Conservation (phyloP, 2,329 filamentous ascomycete species). For the Xylariaceae sp. region DNA sequence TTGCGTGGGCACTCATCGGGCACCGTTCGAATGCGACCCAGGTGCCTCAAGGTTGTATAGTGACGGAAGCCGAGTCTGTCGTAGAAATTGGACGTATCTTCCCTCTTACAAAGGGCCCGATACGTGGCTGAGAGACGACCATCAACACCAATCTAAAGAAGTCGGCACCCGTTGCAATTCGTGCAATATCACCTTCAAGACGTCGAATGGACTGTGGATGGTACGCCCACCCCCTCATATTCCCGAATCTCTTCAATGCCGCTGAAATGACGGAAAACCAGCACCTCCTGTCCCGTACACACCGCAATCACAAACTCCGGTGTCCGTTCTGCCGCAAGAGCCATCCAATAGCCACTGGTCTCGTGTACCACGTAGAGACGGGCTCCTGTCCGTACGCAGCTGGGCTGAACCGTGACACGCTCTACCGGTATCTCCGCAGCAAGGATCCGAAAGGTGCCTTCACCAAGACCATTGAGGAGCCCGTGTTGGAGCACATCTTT, state of each 20-base stretch:
- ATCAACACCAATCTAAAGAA: slow-evolving; percentile 27
- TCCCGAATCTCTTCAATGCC: background rate
- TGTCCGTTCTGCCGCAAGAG: slow-evolving; percentile 52
- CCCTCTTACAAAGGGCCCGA: slow-evolving; percentile 13
- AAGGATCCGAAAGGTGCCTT: slow-evolving; percentile 46
- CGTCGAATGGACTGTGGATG: slow-evolving; percentile 31
- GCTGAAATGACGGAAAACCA: slow-evolving; percentile 26
- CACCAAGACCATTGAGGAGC: slow-evolving; percentile 34
- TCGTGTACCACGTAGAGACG: slow-evolving; percentile 52
- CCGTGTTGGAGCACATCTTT: slow-evolving; percentile 4
- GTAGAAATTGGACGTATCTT: too few species aligned
- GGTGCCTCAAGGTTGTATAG: slow-evolving; percentile 6
- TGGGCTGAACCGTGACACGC: slow-evolving; percentile 35
- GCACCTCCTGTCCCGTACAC: slow-evolving; percentile 51
- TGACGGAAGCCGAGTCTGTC: too few species aligned
- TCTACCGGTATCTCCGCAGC: slow-evolving; percentile 42
- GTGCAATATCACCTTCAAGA: slow-evolving; percentile 33
- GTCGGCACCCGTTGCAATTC: slow-evolving; percentile 32
- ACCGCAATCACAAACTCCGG: slow-evolving; percentile 39
- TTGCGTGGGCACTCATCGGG: slow-evolving; percentile 11
- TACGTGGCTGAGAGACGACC: slow-evolving; percentile 16
- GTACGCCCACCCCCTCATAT: slow-evolving; percentile 20
- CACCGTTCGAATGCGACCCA: slow-evolving; percentile 20
- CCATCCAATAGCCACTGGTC: slow-evolving; percentile 48
- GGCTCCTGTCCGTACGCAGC: slow-evolving; percentile 46